A percentile compares a stretch with the other conserved stretches of the same genome.
These are phyloP conservation scores for Eucalyptus regnans DNA, from an alignment of 345 rosid species.

Conservation along the genomic window DNA sequence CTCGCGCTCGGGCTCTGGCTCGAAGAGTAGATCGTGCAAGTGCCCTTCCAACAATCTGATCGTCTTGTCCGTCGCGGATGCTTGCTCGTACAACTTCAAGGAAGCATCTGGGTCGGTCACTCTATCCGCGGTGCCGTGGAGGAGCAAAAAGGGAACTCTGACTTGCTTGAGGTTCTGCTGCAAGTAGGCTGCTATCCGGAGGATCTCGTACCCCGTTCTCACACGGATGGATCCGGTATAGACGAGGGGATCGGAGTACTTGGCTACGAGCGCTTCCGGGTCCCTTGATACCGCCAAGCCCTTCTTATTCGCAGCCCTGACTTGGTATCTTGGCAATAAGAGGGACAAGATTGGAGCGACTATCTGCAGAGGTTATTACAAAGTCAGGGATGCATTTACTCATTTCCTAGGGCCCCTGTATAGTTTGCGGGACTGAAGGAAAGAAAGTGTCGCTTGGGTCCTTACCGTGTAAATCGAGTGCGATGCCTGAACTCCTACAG, in stretches of 20 bases:
- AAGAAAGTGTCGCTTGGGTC: neutral
- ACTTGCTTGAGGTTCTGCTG: slow-evolving; percentile 47
- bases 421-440: neutral
- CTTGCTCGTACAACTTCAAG: slow-evolving; percentile 47
- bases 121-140: slow-evolving; percentile 78
- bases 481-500: slow-evolving; percentile 89
- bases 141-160: slow-evolving; percentile 66
- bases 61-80: slow-evolving; percentile 60
- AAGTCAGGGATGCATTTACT: neutral
- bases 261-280: slow-evolving; percentile 61
- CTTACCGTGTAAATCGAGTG: slow-evolving; percentile 74
- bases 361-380: slow-evolving; percentile 20
- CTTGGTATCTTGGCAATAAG: slow-evolving; percentile 53
- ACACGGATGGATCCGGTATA: slow-evolving; percentile 79
- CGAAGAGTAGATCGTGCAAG: slow-evolving; percentile 82
- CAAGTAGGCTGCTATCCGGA: slow-evolving; percentile 54
- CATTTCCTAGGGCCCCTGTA: neutral
- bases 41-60: slow-evolving; percentile 61
- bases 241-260: slow-evolving; percentile 88
- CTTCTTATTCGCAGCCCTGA: slow-evolving; percentile 75
- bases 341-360: slow-evolving; percentile 73
- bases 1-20: slow-evolving; percentile 77
- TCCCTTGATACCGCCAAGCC: slow-evolving; percentile 83
- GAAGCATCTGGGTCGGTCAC: slow-evolving; percentile 83
- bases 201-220: slow-evolving; percentile 79